A percentile compares a stretch with the other conserved stretches of the same genome.
phyloP scores from a whole-genome alignment of 208 protist species.

The Porcisia deanei region DNA sequence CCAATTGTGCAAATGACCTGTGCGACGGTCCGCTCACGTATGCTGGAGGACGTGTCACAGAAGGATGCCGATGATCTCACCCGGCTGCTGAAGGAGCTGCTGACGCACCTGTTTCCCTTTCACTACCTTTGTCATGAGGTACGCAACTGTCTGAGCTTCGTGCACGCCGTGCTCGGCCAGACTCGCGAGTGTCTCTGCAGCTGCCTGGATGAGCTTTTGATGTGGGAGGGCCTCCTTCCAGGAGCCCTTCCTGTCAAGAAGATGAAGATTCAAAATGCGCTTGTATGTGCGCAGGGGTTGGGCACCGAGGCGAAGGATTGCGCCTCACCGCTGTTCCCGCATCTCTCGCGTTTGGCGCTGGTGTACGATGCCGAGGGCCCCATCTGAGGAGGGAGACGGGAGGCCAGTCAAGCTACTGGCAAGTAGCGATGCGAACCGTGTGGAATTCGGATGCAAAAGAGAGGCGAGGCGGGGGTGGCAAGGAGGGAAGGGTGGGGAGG shows the following conservation, averaged over 20 bases:
- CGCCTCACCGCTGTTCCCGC: constrained; percentile 35
- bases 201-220: constrained; percentile 73
- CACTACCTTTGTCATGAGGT: constrained; percentile 87
- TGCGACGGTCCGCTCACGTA: constrained; percentile 38
- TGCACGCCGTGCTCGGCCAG: constrained; percentile 73
- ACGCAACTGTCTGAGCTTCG: constrained; percentile 80
- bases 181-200: constrained; percentile 36
- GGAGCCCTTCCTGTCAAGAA: constrained; percentile 81
- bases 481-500: background rate
- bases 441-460: background rate
- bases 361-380: constrained; percentile 53
- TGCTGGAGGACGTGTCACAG: constrained; percentile 34
- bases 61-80: constrained; percentile 43
- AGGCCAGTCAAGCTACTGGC: background rate
- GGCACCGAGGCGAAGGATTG: background rate
- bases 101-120: constrained; percentile 62
- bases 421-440: background rate
- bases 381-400: background rate
- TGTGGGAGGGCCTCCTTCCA: constrained; percentile 86
- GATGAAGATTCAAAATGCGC: constrained; percentile 76
- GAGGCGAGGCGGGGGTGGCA: background rate
- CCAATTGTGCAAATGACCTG: constrained; percentile 53
- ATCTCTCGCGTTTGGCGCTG: constrained; percentile 48
- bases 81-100: constrained; percentile 45
- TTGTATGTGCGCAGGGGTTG: constrained; percentile 39